These are phyloP conservation scores for Taiwanofungus camphoratus DNA, from an alignment of 1,284 basidiomycete species.

Conservation along the genomic window DNA sequence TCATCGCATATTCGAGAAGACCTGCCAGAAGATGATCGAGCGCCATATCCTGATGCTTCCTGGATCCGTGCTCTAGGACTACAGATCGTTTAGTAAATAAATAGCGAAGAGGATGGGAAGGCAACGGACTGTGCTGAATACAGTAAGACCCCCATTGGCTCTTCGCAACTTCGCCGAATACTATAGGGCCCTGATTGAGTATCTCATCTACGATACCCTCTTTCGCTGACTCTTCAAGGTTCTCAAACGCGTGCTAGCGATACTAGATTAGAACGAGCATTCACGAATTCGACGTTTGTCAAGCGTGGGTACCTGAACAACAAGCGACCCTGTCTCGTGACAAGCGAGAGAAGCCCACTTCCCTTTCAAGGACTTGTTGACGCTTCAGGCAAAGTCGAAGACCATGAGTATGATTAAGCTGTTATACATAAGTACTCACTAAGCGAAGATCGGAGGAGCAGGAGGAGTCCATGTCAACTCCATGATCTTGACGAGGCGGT, in stretches of 20 bases:
- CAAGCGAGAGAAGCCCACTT: slow-evolving; percentile 85
- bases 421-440: slow-evolving; percentile 40
- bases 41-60: slow-evolving; percentile 64
- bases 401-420: slow-evolving; percentile 3
- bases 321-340: slow-evolving; percentile 79
- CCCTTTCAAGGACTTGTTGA: slow-evolving; percentile 77
- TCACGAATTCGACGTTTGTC: neutral
- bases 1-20: slow-evolving; percentile 68
- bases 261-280: slow-evolving; percentile 6
- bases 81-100: slow-evolving; percentile 5
- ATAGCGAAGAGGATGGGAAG: neutral
- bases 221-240: slow-evolving; percentile 74
- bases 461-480: slow-evolving; percentile 77
- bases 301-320: slow-evolving; percentile 56
- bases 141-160: slow-evolving; percentile 85
- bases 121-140: slow-evolving; percentile 67
- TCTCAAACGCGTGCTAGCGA: slow-evolving; percentile 74
- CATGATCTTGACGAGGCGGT: slow-evolving; percentile 53
- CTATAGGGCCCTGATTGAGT: slow-evolving; percentile 57
- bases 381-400: slow-evolving; percentile 39
- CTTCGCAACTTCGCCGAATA: slow-evolving; percentile 74
- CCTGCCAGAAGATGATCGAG: slow-evolving; percentile 67
- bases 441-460: slow-evolving; percentile 78
- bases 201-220: slow-evolving; percentile 77
- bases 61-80: slow-evolving; percentile 78